These are phyloP conservation scores for Pistacia atlantica DNA, from an alignment of 345 rosid species.

Conservation along the genomic window DNA sequence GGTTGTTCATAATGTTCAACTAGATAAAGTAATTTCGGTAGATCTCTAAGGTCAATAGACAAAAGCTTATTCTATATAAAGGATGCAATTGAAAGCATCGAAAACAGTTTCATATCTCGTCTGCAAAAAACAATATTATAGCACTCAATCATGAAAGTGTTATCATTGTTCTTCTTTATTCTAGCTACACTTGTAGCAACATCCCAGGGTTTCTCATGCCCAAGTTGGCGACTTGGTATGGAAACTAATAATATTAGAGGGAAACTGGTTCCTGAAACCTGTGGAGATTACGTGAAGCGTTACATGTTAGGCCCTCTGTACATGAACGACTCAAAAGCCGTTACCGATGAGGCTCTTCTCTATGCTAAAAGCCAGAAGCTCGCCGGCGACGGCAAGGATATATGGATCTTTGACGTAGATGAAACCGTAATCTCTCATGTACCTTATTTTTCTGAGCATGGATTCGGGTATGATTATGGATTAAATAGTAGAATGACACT, in stretches of 20 bases:
- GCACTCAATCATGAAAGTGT: no score
- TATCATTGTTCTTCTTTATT: no score
- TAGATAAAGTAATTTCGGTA: no score
- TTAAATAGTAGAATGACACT: background rate
- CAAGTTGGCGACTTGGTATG: constrained; percentile 69
- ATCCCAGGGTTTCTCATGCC: constrained; percentile 33
- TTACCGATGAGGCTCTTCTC: constrained; percentile 36
- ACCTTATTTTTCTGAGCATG: constrained; percentile 34
- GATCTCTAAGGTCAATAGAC: no score
- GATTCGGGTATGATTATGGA: constrained; percentile 34
- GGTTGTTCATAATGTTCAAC: no score
- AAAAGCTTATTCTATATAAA: no score
- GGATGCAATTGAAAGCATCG: no score
- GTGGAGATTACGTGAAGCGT: constrained; percentile 48
- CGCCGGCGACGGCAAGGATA: constrained; percentile 32
- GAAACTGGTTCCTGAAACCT: constrained; percentile 45
- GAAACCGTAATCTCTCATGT: constrained; percentile 45
- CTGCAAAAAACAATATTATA: no score
- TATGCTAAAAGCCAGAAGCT: constrained; percentile 39
- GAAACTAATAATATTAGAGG: constrained; percentile 58
- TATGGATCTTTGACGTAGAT: constrained; percentile 53
- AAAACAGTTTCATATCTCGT: no score
- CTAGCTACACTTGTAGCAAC: constrained; percentile 17
- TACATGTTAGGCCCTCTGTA: constrained; percentile 56
- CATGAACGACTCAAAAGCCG: constrained; percentile 41